These are phyloP conservation scores for Albifimbria verrucaria DNA, from an alignment of 2,329 filamentous ascomycete species.

Conservation along the genomic window DNA sequence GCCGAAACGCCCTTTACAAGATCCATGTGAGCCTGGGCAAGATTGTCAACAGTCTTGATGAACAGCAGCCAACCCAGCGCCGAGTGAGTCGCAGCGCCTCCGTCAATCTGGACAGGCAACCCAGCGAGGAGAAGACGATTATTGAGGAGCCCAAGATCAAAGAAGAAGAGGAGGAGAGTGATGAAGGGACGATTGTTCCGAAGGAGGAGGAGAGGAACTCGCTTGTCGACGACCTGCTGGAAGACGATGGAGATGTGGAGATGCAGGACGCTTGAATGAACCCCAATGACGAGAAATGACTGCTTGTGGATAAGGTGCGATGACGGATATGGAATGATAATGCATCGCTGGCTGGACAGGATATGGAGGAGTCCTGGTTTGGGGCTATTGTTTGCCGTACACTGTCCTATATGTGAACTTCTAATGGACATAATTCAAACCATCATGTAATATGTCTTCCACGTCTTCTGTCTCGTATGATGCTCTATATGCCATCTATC, in stretches of 20 bases:
- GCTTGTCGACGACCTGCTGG: constrained; percentile 36
- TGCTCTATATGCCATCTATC: not conserved
- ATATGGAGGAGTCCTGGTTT: constrained; percentile 7
- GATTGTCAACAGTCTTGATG: constrained; percentile 60
- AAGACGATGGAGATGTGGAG: constrained; percentile 36
- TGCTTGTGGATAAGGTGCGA: constrained; percentile 11
- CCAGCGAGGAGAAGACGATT: constrained; percentile 35
- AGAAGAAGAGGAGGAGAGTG: constrained; percentile 43
- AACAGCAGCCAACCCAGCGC: constrained; percentile 32
- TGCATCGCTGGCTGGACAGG: not conserved
- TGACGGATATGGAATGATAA: constrained; percentile 12
- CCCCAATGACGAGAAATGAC: constrained; percentile 9
- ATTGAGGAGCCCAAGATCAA: constrained; percentile 43
- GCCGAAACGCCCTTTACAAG: constrained; percentile 64
- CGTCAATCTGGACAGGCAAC: constrained; percentile 24
- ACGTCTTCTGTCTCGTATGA: too few species aligned
- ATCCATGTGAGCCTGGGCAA: constrained; percentile 65
- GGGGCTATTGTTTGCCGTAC: constrained; percentile 8
- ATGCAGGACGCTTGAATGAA: constrained; percentile 22
- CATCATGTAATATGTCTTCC: too few species aligned
- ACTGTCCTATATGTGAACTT: not conserved
- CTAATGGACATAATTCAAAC: too few species aligned
- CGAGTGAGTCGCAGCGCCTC: constrained; percentile 45
- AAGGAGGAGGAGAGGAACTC: constrained; percentile 30
- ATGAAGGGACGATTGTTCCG: constrained; percentile 27